Evolutionary conservation across 1,284 basidiomycete species (phyloP), one percentile per base, ranked within the genome.

Genomic region (Tilletia indica): DNA sequence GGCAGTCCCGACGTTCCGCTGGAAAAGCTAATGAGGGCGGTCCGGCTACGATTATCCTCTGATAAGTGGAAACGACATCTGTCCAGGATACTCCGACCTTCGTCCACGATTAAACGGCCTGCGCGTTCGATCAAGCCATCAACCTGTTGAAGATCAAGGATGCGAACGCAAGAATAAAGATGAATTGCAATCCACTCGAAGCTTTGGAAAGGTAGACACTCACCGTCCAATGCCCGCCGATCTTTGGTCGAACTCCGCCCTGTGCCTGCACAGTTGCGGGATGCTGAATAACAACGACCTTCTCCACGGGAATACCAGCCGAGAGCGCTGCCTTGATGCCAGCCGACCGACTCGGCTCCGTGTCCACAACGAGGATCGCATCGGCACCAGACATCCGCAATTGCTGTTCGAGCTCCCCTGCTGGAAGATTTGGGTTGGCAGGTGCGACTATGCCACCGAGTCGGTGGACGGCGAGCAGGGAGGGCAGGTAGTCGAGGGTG

Each of bases 1-100:
- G 92, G 91, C 77, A 88, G 89, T 5, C 92, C 92, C 75, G 92
- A 93, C 0, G 92, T 93, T 16, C 92, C 92, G 72, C 90, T 91
- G 0, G 91, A 92, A 81, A 93, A 92, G 68, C 87, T 89, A 48
- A 92, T 84, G 75, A 93, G 90, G 0, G 92, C 92, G 4, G 92
- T 76, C 73, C 89, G 90, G 8, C 86, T 89, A 82, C 87, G 89
- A n/a, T 86, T 89, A 83, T 93, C 91, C 0, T 90, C 91, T 1
- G 88, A 86, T 49, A 93, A 85, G 16, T 83, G 85, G 64, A 70
- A 49, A 3, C 77, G 72, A 5, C 73, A 42, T 86, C 84, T 75
- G 89, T 54, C 68, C 31, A 21, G 85, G 76, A 88, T 91, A 45
- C 77, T 85, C 36, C 80, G 80, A 0, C 82, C 82, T 69, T 78